Evolutionary conservation across 2,329 filamentous ascomycete genomes (phyloP), one percentile per base, ranked within the genome.

Genomic region (Aspergillus ibericus): DNA sequence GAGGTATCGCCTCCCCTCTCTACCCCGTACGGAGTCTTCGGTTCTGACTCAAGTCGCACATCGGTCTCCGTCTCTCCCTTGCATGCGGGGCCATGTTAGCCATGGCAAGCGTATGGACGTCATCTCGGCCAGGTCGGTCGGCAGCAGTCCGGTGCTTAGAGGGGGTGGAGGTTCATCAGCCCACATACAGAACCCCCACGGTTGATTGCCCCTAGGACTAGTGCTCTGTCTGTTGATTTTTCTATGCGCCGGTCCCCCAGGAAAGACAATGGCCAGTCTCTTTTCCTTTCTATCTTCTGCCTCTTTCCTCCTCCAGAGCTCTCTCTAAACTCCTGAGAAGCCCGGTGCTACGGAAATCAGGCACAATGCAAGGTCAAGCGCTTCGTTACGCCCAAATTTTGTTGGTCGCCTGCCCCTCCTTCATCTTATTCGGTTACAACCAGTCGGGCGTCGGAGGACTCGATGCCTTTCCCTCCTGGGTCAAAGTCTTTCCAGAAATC

Each of bases 391-490:
- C 60, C 9, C 59, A 61, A 15, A 49, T 61, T 22, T 52, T 61
- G n/a, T 60, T 70, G 18, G 63, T 68, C 29, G 68, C 68, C 6
- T 63, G 56, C 7, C 68, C 68, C 29, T 64, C 76, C 16, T 82
- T 81, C 59, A 76, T 81, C 55, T 72, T 80, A 49, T 82, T 81
- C 63, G 81, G 81, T 53, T 83, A 82, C 72, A 82, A 83, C 66
- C 79, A 82, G 64, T 78, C 78, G 50, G 79, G 78, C 48, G 74
- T 80, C n/a, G 80, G 80, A 46, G 80, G 80, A 13, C 71, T 83
- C n/a, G 65, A 79, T 68, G 76, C 58, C 4, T 62, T 70, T 0
- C 62, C 8, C 58, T 68, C 58, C 64, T 68, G 58, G 47, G 32
- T 49, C 74, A 76, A 58, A 5, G 32, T 48, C 8, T 82, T 84